Evolutionary conservation across 805 yeast genomes (phyloP).

Genomic region (Starmerella bombicola): DNA sequence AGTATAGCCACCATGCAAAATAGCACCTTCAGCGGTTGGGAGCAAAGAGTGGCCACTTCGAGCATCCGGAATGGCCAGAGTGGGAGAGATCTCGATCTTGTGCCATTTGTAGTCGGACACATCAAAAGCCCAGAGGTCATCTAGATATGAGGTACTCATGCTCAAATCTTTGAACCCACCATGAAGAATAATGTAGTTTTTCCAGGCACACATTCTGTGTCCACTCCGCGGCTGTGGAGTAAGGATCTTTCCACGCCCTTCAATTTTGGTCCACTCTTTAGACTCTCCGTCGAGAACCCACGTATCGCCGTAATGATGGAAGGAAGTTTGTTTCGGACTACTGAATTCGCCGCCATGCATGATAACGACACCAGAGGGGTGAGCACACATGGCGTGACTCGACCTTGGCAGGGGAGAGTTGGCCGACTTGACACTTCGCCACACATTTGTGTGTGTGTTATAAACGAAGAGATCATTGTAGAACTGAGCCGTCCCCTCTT

Average conservation of each 20-base stretch:
- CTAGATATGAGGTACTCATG: constrained; percentile 63
- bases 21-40: constrained; percentile 66
- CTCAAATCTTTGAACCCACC: constrained; percentile 95
- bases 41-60: constrained; percentile 86
- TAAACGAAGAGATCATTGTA: constrained; percentile 71
- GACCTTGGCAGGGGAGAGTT: constrained; percentile 88
- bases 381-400: constrained; percentile 86
- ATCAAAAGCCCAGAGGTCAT: constrained; percentile 88
- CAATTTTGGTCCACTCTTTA: constrained; percentile 85
- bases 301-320: constrained; percentile 91
- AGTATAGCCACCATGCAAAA: constrained; percentile 86
- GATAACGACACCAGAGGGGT: constrained; percentile 75
- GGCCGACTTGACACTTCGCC: constrained; percentile 70
- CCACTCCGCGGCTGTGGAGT: constrained; percentile 80
- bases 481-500: constrained; percentile 43
- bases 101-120: constrained; percentile 81
- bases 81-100: constrained; percentile 74
- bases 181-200: constrained; percentile 67
- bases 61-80: constrained; percentile 73
- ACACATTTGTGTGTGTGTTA: constrained; percentile 59
- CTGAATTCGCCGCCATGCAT: constrained; percentile 96
- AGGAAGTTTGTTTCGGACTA: constrained; percentile 88
- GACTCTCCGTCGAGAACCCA: constrained; percentile 80
- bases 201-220: constrained; percentile 83
- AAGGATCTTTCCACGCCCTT: constrained; percentile 37